Evolutionary conservation across 2,329 filamentous ascomycete genomes (phyloP), one percentile per base, ranked within the genome.

Genomic region (Amauroascus verrucosus): DNA sequence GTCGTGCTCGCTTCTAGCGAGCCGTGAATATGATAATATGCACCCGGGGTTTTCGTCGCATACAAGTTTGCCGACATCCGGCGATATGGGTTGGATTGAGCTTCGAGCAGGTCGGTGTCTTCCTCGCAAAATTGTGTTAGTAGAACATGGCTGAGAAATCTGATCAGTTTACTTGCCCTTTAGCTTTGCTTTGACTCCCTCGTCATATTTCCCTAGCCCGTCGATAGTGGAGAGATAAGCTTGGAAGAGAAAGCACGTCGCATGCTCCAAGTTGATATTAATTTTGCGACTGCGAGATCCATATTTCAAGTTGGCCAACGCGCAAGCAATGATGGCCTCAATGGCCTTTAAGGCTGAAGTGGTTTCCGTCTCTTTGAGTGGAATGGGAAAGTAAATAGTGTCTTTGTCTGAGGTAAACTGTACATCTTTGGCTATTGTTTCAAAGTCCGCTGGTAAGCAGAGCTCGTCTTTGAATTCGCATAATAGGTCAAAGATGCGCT

Each of bases 11-110:
- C 84, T 59, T 88, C 84, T 0, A 88, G 69, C 0, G 84, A 88
- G 43, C 85, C 84, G 63, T 88, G 85, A 24, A 88, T 84, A 62
- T 88, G 85, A 63, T 85, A 88, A 62, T 80, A 88, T 62, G 83
- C 75, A n/a, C 77, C 79, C 1, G 74, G 69, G n/a, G 74, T 76
- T 63, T 80, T 82, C 7, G 84, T 86, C 61, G 78, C 75, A 67
- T 87, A 88, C 1, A 88, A 69, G 56, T 86, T 86, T 13, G 84
- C 84, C 9, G 84, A 85, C 67, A 88, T 75, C 56, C 85, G 80
- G 8, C 85, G 79, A 63, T 88, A 88, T 6, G 80, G 72, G 57
- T 82, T 80, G 1, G 84, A 86, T 64, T 88, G 85, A 1, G 85
- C 85, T 56, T 78, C 72, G 4, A 86, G 70, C 20, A 88, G 68